Evolutionary conservation across 164 flowering plant genomes (phyloP).

Genomic region (Cinnamomum micranthum): DNA sequence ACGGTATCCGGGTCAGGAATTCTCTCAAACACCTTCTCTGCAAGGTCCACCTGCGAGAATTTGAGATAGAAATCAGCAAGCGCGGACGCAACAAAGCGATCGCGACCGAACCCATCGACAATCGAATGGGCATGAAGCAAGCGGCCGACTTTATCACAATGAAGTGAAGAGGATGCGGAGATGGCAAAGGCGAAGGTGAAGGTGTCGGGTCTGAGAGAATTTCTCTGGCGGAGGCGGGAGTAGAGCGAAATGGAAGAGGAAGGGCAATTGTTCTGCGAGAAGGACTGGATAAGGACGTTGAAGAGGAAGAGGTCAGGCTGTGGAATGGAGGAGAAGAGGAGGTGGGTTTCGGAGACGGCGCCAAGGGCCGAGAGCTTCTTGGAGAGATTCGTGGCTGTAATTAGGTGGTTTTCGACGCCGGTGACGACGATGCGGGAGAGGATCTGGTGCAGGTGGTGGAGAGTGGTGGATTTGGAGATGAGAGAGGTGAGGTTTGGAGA

Average conservation of each 20-base stretch:
- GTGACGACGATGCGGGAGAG: constrained; percentile 66
- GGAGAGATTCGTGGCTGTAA: constrained; percentile 61
- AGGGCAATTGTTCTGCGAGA: constrained; percentile 35
- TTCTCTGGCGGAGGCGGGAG: constrained; percentile 32
- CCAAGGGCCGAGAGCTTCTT: constrained; percentile 52
- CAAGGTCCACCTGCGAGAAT: constrained; percentile 34
- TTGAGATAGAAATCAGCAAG: constrained; percentile 52
- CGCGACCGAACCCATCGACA: constrained; percentile 51
- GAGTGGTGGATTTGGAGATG: constrained; percentile 36
- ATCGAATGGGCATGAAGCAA: constrained; percentile 57
- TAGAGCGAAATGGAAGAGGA: constrained; percentile 44
- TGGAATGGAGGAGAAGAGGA: constrained; percentile 32
- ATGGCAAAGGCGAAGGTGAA: constrained; percentile 61
- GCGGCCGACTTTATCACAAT: constrained; percentile 29
- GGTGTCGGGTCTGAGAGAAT: constrained; percentile 48
- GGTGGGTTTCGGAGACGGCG: constrained; percentile 29
- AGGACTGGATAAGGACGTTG: constrained; percentile 69
- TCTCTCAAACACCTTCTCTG: constrained; percentile 64
- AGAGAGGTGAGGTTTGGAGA: constrained; percentile 38
- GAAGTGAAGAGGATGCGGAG: constrained; percentile 30
- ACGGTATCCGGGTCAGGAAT: constrained; percentile 65
- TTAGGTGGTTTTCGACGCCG: constrained; percentile 44
- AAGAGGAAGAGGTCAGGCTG: constrained; percentile 52
- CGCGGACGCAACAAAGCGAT: constrained; percentile 66
- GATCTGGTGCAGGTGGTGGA: constrained; percentile 55